Evolutionary conservation across 176 grass and related monocot species (phyloP).

Genomic region (Cymbopogon citratus): DNA sequence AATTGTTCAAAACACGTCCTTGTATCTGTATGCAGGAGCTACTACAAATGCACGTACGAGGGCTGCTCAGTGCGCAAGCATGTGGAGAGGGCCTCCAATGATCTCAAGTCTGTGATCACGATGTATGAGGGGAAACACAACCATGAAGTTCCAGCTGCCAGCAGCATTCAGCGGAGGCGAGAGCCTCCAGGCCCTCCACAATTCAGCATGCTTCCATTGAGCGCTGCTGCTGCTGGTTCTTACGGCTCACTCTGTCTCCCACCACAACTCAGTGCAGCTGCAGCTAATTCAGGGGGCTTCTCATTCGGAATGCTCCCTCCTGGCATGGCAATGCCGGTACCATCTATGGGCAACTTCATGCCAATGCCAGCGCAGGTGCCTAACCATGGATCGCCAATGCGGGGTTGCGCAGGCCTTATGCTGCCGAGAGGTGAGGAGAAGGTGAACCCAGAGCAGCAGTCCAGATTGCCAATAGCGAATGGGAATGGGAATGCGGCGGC

Average conservation of each 20-base stretch:
- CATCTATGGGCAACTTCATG: constrained; percentile 3
- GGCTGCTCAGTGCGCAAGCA: constrained; percentile 56
- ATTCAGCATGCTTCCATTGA: neutral
- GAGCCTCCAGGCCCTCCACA: too few relatives aligned
- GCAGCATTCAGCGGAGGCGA: too few relatives aligned
- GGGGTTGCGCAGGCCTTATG: constrained; percentile 23
- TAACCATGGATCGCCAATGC: constrained; percentile 17
- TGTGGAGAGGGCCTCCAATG: constrained; percentile 75
- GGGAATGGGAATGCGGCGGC: constrained; percentile 2
- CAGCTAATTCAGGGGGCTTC: constrained; percentile 33
- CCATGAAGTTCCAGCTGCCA: constrained; percentile 81
- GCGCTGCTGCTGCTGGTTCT: neutral
- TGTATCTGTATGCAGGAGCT: constrained; percentile 39
- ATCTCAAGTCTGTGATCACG: constrained; percentile 86
- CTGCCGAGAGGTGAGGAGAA: constrained; percentile 42
- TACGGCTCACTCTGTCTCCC: constrained; percentile 29
- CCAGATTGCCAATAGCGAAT: constrained; percentile 21
- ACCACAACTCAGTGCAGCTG: constrained; percentile 31
- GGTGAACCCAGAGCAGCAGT: constrained; percentile 28
- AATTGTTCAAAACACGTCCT: neutral
- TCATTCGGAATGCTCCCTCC: constrained; percentile 42
- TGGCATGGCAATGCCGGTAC: constrained; percentile 34
- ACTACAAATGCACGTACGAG: constrained; percentile 48
- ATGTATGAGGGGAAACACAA: constrained; percentile 86
- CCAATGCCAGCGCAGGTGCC: constrained; percentile 27